phyloP scores from a whole-genome alignment of 2,329 filamentous ascomycete species.

The Penicillium paneum region DNA sequence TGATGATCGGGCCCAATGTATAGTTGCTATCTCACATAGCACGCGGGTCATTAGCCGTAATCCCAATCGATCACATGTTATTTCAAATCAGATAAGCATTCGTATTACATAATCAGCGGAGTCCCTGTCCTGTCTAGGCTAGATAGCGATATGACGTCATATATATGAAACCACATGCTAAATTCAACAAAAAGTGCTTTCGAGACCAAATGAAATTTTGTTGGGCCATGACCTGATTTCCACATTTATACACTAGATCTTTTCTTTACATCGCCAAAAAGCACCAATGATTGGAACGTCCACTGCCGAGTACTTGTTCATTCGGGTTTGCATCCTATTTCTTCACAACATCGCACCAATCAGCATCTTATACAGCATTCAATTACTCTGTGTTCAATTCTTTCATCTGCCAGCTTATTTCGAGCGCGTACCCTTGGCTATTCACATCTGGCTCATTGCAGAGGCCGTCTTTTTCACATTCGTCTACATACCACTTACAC shows the following conservation, averaged over 20 bases:
- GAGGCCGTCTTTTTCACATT: conserved; percentile 56
- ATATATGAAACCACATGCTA: too few species aligned
- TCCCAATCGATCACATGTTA: too few species aligned
- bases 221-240: not conserved
- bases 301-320: conserved; percentile 42
- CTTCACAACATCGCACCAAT: conserved; percentile 52
- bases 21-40: too few species aligned
- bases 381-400: conserved; percentile 9
- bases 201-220: not conserved
- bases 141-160: too few species aligned
- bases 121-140: too few species aligned
- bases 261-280: not conserved
- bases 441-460: conserved; percentile 48
- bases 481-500: conserved; percentile 53
- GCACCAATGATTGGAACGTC: conserved; percentile 44
- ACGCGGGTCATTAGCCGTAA: too few species aligned
- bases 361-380: conserved; percentile 47
- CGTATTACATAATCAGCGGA: too few species aligned
- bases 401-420: conserved; percentile 33
- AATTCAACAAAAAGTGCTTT: too few species aligned
- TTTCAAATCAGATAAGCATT: too few species aligned
- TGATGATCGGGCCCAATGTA: too few species aligned
- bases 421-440: conserved; percentile 27
- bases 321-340: conserved; percentile 48
- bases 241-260: not conserved